phyloP scores from a whole-genome alignment of 257 asterid genomes.

The Penstemon newberryi region DNA sequence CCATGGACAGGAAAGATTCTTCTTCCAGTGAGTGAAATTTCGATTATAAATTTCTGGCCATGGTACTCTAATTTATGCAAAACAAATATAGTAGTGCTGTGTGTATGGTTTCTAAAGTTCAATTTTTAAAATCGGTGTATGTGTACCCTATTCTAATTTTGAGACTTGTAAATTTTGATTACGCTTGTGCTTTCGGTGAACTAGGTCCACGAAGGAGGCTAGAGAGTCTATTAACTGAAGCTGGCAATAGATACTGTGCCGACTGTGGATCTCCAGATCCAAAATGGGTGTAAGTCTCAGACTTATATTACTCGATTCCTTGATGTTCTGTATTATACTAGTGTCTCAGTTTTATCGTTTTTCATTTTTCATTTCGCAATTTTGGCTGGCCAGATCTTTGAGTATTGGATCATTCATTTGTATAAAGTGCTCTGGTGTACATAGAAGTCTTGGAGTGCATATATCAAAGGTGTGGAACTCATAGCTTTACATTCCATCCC shows the following conservation, averaged over 20 bases:
- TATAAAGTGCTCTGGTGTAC: slow-evolving; percentile 92
- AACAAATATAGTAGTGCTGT: background rate
- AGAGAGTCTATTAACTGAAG: slow-evolving; percentile 54
- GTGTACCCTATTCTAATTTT: background rate
- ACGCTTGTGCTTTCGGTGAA: slow-evolving; percentile 11
- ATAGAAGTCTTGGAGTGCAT: slow-evolving; percentile 95
- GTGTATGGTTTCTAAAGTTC: background rate
- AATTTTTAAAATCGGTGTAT: background rate
- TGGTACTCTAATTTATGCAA: background rate
- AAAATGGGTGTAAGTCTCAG: slow-evolving; percentile 84
- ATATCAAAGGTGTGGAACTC: slow-evolving; percentile 65
- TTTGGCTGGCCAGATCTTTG: slow-evolving; percentile 59
- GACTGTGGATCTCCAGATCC: slow-evolving; percentile 95
- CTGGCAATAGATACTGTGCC: slow-evolving; percentile 70
- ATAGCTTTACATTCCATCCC: background rate
- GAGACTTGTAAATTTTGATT: slow-evolving; percentile 13
- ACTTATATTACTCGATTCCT: background rate
- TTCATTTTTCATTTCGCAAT: slow-evolving; percentile 27
- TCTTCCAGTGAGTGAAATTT: slow-evolving; percentile 43
- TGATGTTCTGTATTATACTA: background rate
- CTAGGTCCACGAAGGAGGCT: slow-evolving; percentile 71
- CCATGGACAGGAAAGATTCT: slow-evolving; percentile 29
- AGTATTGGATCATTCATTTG: slow-evolving; percentile 80
- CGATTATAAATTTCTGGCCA: background rate
- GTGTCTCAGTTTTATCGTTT: slow-evolving; percentile 6